A percentile compares a stretch with the other conserved stretches of the same genome.
phyloP scores from a whole-genome alignment of 768 basidiomycete species.

The Pholiota conissans region DNA sequence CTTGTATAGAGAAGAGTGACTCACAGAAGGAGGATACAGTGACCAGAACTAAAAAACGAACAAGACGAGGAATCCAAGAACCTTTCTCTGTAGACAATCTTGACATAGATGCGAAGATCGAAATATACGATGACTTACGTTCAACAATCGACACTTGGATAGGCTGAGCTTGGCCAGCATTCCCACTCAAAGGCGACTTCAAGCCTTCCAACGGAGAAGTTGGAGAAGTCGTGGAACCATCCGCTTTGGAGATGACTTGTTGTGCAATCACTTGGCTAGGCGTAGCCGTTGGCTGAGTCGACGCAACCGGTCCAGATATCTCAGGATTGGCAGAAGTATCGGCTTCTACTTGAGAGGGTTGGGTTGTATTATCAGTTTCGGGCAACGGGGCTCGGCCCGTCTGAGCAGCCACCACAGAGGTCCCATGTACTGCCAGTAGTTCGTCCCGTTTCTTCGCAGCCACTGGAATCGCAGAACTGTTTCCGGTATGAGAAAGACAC shows the following conservation, averaged over 20 bases:
- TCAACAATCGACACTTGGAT: constrained; percentile 83
- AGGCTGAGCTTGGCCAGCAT: constrained; percentile 49
- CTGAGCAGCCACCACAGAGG: constrained; percentile 12
- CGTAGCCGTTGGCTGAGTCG: constrained; percentile 22
- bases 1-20: constrained; percentile 24
- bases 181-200: constrained; percentile 34
- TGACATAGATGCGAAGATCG: neutral
- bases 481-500: constrained; percentile 60
- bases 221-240: constrained; percentile 18
- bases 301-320: constrained; percentile 7
- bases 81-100: constrained; percentile 55
- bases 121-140: constrained; percentile 57
- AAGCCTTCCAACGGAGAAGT: constrained; percentile 34
- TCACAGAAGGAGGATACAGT: constrained; percentile 65
- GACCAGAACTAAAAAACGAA: constrained; percentile 60
- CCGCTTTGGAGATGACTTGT: constrained; percentile 41
- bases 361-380: constrained; percentile 7
- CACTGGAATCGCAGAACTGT: constrained; percentile 53
- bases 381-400: constrained; percentile 8
- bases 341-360: constrained; percentile 13
- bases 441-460: constrained; percentile 73
- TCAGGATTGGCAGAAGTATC: constrained; percentile 6
- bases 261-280: constrained; percentile 48
- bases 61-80: constrained; percentile 59
- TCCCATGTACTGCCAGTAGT: constrained; percentile 43